A percentile compares a stretch with the other conserved stretches of the same genome.
Conservation (phyloP, 2,329 filamentous ascomycete genomes). For the Pleomassaria siparia region DNA sequence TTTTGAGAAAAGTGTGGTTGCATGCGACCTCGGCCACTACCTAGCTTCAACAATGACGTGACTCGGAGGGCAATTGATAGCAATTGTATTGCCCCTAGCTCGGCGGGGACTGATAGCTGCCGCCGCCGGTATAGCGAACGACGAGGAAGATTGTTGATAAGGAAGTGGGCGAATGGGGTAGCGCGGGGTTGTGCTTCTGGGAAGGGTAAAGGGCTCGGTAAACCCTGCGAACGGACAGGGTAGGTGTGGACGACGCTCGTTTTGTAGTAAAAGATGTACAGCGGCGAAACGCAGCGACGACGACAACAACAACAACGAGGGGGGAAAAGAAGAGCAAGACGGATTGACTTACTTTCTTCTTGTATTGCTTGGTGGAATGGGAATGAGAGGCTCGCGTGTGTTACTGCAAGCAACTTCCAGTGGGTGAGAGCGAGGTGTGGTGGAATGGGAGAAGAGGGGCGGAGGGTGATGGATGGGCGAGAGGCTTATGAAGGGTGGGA, state of each 20-base stretch:
- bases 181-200: slow-evolving; percentile 28
- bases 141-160: slow-evolving; percentile 36
- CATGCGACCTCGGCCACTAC: slow-evolving; percentile 23
- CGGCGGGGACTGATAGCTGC: slow-evolving; percentile 29
- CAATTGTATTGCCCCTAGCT: slow-evolving; percentile 25
- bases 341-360: slow-evolving; percentile 39
- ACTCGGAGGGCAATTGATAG: slow-evolving; percentile 18
- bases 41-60: slow-evolving; percentile 15
- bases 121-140: slow-evolving; percentile 21
- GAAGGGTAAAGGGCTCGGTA: slow-evolving; percentile 20
- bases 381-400: slow-evolving; percentile 23
- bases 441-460: slow-evolving; percentile 10
- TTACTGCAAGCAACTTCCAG: slow-evolving; percentile 34
- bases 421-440: slow-evolving; percentile 12
- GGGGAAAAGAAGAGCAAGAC: slow-evolving; percentile 11
- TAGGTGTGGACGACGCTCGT: slow-evolving; percentile 8
- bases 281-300: not conserved
- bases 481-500: slow-evolving; percentile 40
- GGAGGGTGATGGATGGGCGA: slow-evolving; percentile 22
- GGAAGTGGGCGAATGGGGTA: slow-evolving; percentile 34
- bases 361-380: slow-evolving; percentile 25
- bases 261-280: slow-evolving; percentile 8
- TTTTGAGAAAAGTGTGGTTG: slow-evolving; percentile 9
- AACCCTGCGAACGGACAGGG: slow-evolving; percentile 22
- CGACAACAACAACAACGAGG: slow-evolving; percentile 17